Conservation (phyloP, 2,329 filamentous ascomycete species). For the Colletotrichum limetticola region DNA sequence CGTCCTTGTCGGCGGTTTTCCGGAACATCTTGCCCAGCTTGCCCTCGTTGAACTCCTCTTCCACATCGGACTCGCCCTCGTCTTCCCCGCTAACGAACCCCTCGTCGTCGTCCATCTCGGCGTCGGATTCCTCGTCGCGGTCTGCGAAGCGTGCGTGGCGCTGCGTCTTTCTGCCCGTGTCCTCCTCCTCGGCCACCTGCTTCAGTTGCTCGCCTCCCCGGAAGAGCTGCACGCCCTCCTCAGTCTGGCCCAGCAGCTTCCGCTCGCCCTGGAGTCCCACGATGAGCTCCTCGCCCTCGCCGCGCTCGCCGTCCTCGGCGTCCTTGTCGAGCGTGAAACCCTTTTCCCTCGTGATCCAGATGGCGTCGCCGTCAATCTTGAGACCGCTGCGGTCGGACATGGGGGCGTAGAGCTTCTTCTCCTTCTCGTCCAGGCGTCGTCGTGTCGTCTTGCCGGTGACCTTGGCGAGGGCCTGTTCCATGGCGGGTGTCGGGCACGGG, state of each 20-base stretch:
- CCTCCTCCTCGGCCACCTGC: constrained; percentile 60
- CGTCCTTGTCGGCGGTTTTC: constrained; percentile 61
- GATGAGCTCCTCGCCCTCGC: constrained; percentile 96
- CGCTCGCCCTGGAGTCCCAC: constrained; percentile 88
- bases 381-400: constrained; percentile 98
- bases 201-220: constrained; percentile 77
- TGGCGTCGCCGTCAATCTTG: constrained; percentile 95
- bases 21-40: constrained; percentile 72
- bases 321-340: constrained; percentile 80
- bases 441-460: constrained; percentile 83
- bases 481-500: constrained; percentile 92
- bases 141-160: constrained; percentile 68
- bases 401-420: constrained; percentile 94
- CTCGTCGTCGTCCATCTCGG: constrained; percentile 60
- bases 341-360: constrained; percentile 82
- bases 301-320: constrained; percentile 76
- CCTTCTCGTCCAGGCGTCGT: constrained; percentile 90
- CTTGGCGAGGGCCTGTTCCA: constrained; percentile 89
- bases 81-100: constrained; percentile 66
- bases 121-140: constrained; percentile 62
- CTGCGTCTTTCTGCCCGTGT: constrained; percentile 70
- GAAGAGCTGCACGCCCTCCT: constrained; percentile 88
- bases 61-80: constrained; percentile 61
- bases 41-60: constrained; percentile 67
- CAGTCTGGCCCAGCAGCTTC: constrained; percentile 82